Base-by-base conservation (phyloP, 306 rosid species). In the Gastrolobium bilobum region DNA sequence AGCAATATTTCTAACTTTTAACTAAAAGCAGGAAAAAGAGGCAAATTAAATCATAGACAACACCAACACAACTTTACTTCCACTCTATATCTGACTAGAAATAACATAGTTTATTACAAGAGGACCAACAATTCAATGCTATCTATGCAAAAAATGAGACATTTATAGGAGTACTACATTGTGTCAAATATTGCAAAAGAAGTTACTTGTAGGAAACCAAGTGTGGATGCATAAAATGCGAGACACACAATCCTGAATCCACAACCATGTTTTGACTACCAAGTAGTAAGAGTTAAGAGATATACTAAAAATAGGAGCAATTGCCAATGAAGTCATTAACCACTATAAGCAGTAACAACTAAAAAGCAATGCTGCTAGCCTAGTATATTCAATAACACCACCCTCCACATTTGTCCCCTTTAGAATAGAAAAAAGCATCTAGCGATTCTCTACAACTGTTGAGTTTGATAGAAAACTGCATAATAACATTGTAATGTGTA, bases 171-270 rank as follows among this genome's bases (percentile, higher is more conserved):
- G 50, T 46, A 79, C 56, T 34, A 71, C 38, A 54, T 42, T 35
- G 42, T 43, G 44, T 65, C 56, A 58, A 54, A 54, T 63, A 83
- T 30, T 64, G 64, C 44, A 54, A 71, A 30, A 53, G 30, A 66
- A 52, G n/a, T 39, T 42, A 35, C 59, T 71, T 40, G n/a, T 2
- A 60, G 48, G 77, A 73, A 63, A 66, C 60, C 1, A 11, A 5
- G 33, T 11, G n/a, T 30, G 4, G 33, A 72, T 71, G 35, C 65
- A 53, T 51, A 37, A 56, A 71, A 54, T 72, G 52, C 59, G 72
- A 62, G 47, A 72, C 15, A 52, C 42, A 61, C 37, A 50, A 13
- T 3, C 33, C 4, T 26, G 9, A 10, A 4, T 14, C 42, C 8
- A 6, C 57, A 14, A 26, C 2, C 3, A 13, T 9, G 6, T 56